Percentiles rank a stretch among this genome's conserved stretches.
These are phyloP conservation scores for Bromus sterilis DNA, from an alignment of 176 grass and related monocot genomes.

Conservation along the genomic window DNA sequence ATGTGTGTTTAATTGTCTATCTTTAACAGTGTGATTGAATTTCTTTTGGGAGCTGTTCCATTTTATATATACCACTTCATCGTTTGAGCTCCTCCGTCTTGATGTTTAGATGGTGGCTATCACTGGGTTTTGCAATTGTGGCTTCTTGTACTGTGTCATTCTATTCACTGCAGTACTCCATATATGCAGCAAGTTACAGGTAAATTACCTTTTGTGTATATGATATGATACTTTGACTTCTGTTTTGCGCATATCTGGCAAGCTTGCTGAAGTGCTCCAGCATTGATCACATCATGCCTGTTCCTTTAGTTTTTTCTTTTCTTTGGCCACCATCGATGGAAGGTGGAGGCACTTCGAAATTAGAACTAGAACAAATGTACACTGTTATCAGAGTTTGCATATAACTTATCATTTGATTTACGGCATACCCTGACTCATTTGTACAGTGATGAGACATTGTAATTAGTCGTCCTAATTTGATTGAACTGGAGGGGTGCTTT, in stretches of 20 bases:
- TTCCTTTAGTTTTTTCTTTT: neutral
- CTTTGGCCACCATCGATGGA: neutral
- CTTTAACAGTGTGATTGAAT: constrained; percentile 54
- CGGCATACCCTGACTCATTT: neutral
- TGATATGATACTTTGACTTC: neutral
- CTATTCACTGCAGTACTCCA: constrained; percentile 91
- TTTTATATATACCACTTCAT: constrained; percentile 21
- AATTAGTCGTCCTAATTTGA: constrained; percentile 19
- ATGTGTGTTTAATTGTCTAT: constrained; percentile 88
- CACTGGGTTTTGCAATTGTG: constrained; percentile 77
- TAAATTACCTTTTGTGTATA: constrained; percentile 15
- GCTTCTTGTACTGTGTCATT: constrained; percentile 72
- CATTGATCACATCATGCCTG: neutral
- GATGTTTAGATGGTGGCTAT: constrained; percentile 86
- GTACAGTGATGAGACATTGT: neutral
- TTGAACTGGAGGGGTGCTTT: neutral
- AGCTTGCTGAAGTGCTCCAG: neutral
- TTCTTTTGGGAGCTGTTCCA: constrained; percentile 18
- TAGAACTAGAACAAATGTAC: neutral
- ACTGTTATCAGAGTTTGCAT: neutral
- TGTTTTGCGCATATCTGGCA: neutral
- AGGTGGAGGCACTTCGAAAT: neutral
- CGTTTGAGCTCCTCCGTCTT: constrained; percentile 25
- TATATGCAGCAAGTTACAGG: constrained; percentile 88
- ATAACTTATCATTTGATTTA: neutral